Percentiles rank a stretch among this genome's conserved stretches.
phyloP scores from a whole-genome alignment of 192 early-diverging fungal genomes.

The Backusella luteola region DNA sequence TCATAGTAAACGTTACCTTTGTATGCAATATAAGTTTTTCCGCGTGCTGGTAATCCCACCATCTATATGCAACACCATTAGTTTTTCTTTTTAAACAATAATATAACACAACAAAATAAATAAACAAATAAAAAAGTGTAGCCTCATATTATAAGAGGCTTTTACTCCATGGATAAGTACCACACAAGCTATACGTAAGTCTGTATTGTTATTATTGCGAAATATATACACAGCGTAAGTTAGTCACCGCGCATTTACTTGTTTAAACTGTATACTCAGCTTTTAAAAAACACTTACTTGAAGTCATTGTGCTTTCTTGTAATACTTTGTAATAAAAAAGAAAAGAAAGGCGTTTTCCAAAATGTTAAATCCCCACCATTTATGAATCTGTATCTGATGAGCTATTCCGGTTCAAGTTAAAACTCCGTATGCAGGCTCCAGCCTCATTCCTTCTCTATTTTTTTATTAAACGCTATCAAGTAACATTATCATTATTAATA shows the following conservation, averaged over 20 bases:
- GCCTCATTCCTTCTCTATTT: neutral
- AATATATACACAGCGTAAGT: neutral
- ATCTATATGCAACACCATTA: conserved; percentile 53
- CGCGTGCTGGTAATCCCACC: conserved; percentile 90
- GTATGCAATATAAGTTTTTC: conserved; percentile 95
- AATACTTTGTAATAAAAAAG: neutral
- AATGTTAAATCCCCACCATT: neutral
- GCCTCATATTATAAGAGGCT: neutral
- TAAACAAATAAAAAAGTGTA: neutral
- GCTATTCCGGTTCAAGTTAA: neutral
- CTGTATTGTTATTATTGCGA: conserved; percentile 13
- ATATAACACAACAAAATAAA: neutral
- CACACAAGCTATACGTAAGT: conserved; percentile 48
- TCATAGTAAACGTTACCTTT: conserved; percentile 57
- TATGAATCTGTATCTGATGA: neutral
- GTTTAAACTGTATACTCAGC: neutral
- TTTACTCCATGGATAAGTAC: conserved; percentile 20
- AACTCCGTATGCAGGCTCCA: neutral
- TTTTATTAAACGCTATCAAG: neutral
- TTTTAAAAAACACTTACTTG: conserved; percentile 8
- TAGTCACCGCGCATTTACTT: neutral
- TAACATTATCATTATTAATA: neutral
- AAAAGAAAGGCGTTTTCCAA: conserved; percentile 1
- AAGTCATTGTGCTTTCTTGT: conserved; percentile 1
- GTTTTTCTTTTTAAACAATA: neutral